Percentiles rank a stretch among this genome's conserved stretches.
These are phyloP conservation scores for Blastomyces silverae DNA, from an alignment of 2,329 filamentous ascomycete species.

Conservation along the genomic window DNA sequence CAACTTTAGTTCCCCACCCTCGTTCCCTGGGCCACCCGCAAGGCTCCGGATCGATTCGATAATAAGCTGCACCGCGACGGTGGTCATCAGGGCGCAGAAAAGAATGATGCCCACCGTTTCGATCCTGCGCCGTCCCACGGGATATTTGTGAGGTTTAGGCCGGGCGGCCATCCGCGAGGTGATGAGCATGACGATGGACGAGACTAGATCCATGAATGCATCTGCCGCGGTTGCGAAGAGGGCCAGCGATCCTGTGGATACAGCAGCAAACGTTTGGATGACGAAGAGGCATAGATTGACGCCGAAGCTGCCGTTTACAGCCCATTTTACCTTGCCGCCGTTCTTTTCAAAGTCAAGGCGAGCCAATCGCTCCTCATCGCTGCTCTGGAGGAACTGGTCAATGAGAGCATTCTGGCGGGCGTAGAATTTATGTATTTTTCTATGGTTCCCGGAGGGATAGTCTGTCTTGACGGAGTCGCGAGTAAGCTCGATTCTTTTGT, in stretches of 20 bases:
- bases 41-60: conserved; percentile 53
- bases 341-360: conserved; percentile 48
- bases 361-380: conserved; percentile 50
- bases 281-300: conserved; percentile 51
- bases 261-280: conserved; percentile 54
- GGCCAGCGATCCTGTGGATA: conserved; percentile 54
- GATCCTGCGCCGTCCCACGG: conserved; percentile 56
- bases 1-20: conserved; percentile 44
- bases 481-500: conserved; percentile 18
- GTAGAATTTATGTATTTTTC: conserved; percentile 40
- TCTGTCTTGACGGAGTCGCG: conserved; percentile 17
- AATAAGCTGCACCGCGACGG: conserved; percentile 56
- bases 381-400: conserved; percentile 48
- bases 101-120: conserved; percentile 61
- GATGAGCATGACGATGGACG: conserved; percentile 56
- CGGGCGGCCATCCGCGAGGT: conserved; percentile 54
- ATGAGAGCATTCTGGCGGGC: conserved; percentile 38
- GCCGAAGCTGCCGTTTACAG: conserved; percentile 47
- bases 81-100: conserved; percentile 61
- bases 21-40: conserved; percentile 39
- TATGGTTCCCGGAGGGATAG: conserved; percentile 26
- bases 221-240: conserved; percentile 61
- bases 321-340: conserved; percentile 48
- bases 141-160: conserved; percentile 57
- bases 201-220: conserved; percentile 60